phyloP scores from a whole-genome alignment of 345 rosid genomes.

The Brassica rapa region DNA sequence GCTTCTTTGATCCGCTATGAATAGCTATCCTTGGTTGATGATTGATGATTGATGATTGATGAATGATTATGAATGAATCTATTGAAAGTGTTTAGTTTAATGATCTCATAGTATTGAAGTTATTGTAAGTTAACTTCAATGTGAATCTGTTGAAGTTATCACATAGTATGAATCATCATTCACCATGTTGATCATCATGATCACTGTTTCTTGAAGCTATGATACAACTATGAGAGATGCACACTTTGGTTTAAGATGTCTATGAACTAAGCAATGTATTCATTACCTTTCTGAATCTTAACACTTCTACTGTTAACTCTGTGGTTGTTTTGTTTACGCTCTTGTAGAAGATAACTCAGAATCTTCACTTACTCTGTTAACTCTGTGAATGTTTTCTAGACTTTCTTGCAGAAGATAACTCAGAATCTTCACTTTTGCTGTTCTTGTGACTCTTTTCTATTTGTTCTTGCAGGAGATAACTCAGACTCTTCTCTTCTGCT shows the following conservation, averaged over 20 bases:
- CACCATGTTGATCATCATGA: background rate
- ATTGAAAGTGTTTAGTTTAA: background rate
- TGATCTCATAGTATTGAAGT: background rate
- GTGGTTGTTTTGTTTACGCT: background rate
- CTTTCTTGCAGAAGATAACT: too few relatives aligned
- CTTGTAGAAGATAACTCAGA: background rate
- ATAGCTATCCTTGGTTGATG: background rate
- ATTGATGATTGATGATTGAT: background rate
- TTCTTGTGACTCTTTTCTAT: too few relatives aligned
- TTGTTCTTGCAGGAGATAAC: background rate
- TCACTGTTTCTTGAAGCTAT: background rate
- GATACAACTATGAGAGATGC: background rate
- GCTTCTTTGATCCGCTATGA: background rate
- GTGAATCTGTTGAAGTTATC: background rate
- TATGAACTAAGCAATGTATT: background rate
- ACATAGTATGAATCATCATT: background rate
- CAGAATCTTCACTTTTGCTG: too few relatives aligned
- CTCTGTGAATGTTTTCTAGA: background rate
- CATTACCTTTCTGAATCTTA: background rate
- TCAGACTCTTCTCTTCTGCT: background rate
- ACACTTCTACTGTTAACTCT: background rate
- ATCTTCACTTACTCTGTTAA: background rate
- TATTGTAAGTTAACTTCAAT: background rate
- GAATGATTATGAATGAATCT: background rate
- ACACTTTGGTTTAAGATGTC: background rate